These are phyloP conservation scores for Lomentospora prolificans DNA, from an alignment of 2,329 filamentous ascomycete species.

Conservation along the genomic window DNA sequence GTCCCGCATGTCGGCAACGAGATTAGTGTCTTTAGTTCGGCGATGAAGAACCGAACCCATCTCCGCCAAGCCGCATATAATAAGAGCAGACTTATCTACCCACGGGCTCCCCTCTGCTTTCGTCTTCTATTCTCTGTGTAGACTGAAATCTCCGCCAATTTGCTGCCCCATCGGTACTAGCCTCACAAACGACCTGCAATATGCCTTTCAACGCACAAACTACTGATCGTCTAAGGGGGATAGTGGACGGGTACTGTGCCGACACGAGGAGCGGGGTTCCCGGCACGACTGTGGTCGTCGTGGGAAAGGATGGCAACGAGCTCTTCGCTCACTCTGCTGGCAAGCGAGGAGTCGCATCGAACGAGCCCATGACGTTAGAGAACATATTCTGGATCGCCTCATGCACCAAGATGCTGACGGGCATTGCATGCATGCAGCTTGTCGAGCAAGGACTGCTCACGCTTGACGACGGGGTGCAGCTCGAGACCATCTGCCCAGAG, in stretches of 20 bases:
- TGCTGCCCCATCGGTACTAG: neutral
- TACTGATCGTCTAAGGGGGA: slow-evolving; percentile 6
- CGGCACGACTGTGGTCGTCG: slow-evolving; percentile 32
- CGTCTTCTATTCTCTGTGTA: neutral
- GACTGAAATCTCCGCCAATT: neutral
- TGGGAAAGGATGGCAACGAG: slow-evolving; percentile 36
- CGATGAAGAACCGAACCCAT: too few relatives aligned
- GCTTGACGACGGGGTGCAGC: slow-evolving; percentile 36
- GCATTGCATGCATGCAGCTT: slow-evolving; percentile 45
- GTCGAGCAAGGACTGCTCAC: slow-evolving; percentile 39
- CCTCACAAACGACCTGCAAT: neutral
- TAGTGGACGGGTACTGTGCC: neutral
- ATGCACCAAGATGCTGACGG: slow-evolving; percentile 46
- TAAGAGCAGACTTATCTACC: too few relatives aligned
- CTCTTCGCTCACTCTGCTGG: slow-evolving; percentile 39
- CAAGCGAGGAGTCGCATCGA: slow-evolving; percentile 28
- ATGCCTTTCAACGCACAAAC: slow-evolving; percentile 11
- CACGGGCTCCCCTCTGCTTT: too few relatives aligned
- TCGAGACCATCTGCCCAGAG: slow-evolving; percentile 39
- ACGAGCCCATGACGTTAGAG: slow-evolving; percentile 48
- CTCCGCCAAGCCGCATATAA: too few relatives aligned
- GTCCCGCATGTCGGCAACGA: too few relatives aligned
- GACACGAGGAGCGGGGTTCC: slow-evolving; percentile 21
- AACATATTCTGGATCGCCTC: slow-evolving; percentile 51
- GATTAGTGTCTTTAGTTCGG: too few relatives aligned